Conservation (phyloP, 1,284 basidiomycete species). For the Peniophora sp. region DNA sequence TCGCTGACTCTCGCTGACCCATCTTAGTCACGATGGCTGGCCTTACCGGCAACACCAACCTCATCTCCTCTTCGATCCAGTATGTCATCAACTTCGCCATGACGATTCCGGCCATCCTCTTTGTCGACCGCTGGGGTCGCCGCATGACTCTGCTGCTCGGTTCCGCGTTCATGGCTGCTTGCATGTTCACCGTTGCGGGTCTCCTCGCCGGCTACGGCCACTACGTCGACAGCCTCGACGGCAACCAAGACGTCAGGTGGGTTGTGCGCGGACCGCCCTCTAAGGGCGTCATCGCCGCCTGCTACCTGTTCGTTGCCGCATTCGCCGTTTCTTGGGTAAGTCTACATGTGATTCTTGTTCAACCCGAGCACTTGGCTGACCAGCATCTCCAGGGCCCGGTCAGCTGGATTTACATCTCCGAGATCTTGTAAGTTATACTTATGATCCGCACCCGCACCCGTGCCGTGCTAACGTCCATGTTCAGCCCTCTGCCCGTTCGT, state of each 20-base stretch:
- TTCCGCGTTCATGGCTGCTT: conserved; percentile 30
- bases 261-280: conserved; percentile 14
- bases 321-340: too few relatives aligned
- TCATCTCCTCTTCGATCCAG: conserved; percentile 35
- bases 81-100: conserved; percentile 32
- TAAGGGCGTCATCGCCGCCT: conserved; percentile 17
- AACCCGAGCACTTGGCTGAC: conserved; percentile 6
- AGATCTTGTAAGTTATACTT: too few relatives aligned
- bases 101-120: conserved; percentile 32
- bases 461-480: too few relatives aligned
- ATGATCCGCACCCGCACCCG: too few relatives aligned
- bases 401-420: conserved; percentile 17
- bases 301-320: conserved; percentile 10
- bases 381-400: conserved; percentile 23
- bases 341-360: too few relatives aligned
- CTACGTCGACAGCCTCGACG: conserved; percentile 9
- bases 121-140: conserved; percentile 34
- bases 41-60: conserved; percentile 30
- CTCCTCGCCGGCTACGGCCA: conserved; percentile 18
- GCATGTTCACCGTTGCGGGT: conserved; percentile 32
- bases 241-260: conserved; percentile 18
- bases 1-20: too few relatives aligned
- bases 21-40: conserved; percentile 27
- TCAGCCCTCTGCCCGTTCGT: conserved; percentile 36
- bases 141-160: conserved; percentile 39